These are phyloP conservation scores for Leishmania turanica DNA, from an alignment of 208 protist species.

Conservation along the genomic window DNA sequence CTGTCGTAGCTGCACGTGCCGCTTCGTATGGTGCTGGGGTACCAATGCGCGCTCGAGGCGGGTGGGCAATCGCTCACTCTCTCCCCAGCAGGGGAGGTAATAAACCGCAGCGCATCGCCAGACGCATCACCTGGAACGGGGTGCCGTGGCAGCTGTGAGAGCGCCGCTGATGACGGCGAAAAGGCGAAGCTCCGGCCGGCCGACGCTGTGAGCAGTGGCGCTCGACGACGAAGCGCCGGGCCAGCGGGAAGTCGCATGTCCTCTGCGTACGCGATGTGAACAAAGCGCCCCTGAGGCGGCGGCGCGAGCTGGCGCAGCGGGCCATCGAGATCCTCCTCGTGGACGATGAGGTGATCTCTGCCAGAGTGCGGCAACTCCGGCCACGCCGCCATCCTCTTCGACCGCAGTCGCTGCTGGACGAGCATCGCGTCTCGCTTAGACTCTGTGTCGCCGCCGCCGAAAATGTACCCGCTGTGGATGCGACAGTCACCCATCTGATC, in stretches of 20 bases:
- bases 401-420: constrained; percentile 28
- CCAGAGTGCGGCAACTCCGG: constrained; percentile 14
- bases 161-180: constrained; percentile 1
- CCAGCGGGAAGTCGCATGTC: not conserved
- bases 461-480: constrained; percentile 46
- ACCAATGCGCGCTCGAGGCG: not conserved
- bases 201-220: not conserved
- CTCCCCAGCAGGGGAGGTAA: not conserved
- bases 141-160: constrained; percentile 2
- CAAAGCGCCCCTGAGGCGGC: constrained; percentile 22
- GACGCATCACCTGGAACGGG: not conserved
- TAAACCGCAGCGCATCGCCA: not conserved
- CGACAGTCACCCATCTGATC: constrained; percentile 43
- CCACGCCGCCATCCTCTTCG: constrained; percentile 17
- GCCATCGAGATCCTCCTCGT: constrained; percentile 14
- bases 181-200: not conserved
- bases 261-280: constrained; percentile 22
- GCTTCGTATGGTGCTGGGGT: not conserved
- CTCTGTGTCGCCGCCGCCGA: constrained; percentile 20
- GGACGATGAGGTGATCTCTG: constrained; percentile 22
- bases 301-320: constrained; percentile 30
- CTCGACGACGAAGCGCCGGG: not conserved
- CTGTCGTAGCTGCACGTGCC: not conserved
- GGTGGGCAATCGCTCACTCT: not conserved
- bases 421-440: constrained; percentile 6